Evolutionary conservation across 23 red algal genomes (phyloP), one percentile per base, ranked within the genome.

Genomic region (Gracilaria caudata): DNA sequence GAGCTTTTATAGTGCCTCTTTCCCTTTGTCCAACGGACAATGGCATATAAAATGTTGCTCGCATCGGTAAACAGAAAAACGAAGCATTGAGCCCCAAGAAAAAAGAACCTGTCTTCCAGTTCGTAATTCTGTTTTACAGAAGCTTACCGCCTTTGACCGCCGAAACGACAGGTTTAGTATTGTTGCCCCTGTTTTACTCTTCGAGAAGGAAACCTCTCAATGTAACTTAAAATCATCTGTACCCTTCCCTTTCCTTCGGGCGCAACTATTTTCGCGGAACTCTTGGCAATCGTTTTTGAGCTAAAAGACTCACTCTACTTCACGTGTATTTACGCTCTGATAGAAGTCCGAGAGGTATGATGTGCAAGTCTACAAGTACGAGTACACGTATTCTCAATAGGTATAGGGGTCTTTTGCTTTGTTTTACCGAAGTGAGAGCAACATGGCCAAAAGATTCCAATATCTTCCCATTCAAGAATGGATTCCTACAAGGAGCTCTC

Each of bases 61-160:
- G 9, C 57, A 9, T 8, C 7, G 57, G 57, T 61, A 61, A 61
- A 61, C 57, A 61, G 57, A 23, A 61, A 61, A 61, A 61, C 57
- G 2, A 61, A 29, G 23, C 57, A 9, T 10, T 30, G 2, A 12
- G 9, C 23, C 5, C 2, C 57, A n/a, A 30, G 26, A 5, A 61
- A 30, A 4, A 61, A 17, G 57, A 61, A 61, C 2, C 26, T 9
- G 26, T 29, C 24, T 30, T 30, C 26, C 57, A 23, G 4, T 61
- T 17, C 57, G 8, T 23, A 61, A 61, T 29, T 29, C 2, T 29
- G 23, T 3, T 20, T 19, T n/a, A 12, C 57, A 61, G 57, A 61
- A 61, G 57, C 26, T 61, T 30, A 61, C 57, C 57, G 57, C 11
- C 57, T 61, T 29, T 61, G n/a, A 61, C 57, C 57, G 57, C 57